Evolutionary conservation across 148 eudicot species (phyloP).

Genomic region (Rhododendron vialii): DNA sequence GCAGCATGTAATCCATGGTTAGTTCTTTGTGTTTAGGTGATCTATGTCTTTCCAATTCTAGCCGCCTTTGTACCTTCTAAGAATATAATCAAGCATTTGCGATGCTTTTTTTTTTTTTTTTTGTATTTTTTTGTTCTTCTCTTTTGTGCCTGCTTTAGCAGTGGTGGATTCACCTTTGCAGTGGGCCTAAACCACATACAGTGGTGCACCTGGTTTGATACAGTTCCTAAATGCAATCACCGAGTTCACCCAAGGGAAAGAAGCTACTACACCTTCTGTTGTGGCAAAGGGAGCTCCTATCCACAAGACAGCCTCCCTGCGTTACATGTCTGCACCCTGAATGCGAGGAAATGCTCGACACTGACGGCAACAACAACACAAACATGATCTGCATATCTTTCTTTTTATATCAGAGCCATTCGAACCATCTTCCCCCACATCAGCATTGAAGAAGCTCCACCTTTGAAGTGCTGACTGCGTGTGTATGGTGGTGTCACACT

Average conservation of each 20-base stretch:
- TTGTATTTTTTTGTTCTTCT: too few relatives aligned
- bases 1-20: too few relatives aligned
- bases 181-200: constrained; percentile 17
- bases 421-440: background rate
- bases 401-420: background rate
- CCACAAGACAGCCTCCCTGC: constrained; percentile 7
- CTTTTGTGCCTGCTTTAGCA: background rate
- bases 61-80: too few relatives aligned
- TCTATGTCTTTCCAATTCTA: too few relatives aligned
- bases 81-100: too few relatives aligned
- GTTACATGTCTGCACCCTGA: constrained; percentile 15
- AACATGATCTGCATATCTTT: too few relatives aligned
- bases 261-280: background rate
- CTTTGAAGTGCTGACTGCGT: constrained; percentile 19
- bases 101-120: too few relatives aligned
- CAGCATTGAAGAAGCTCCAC: constrained; percentile 1
- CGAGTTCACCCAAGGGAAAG: constrained; percentile 3
- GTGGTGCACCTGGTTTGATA: constrained; percentile 8
- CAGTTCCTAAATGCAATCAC: constrained; percentile 5
- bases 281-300: constrained; percentile 14
- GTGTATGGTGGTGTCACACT: constrained; percentile 19
- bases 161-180: constrained; percentile 13
- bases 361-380: background rate
- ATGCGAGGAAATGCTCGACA: background rate
- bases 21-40: too few relatives aligned